Percentiles rank a stretch among this genome's conserved stretches.
Conservation (phyloP, 208 protist species). For the Crithidia thermophila region DNA sequence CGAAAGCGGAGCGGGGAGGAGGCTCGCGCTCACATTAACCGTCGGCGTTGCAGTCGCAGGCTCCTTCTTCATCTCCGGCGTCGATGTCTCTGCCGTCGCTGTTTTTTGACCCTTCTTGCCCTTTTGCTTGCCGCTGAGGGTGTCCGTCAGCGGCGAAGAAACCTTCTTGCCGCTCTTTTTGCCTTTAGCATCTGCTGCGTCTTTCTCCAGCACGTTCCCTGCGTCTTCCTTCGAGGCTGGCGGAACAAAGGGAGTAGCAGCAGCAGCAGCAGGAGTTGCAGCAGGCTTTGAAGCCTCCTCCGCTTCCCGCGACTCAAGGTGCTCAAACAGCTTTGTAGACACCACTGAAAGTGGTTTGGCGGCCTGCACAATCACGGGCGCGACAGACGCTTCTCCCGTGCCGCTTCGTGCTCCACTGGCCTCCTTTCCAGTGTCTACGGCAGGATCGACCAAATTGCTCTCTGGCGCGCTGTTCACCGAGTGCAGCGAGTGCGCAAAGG, state of each 20-base stretch:
- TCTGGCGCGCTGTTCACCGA: slow-evolving; percentile 2
- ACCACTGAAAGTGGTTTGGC: no score
- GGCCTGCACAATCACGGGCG: no score
- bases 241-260: neutral
- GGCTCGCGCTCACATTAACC: neutral
- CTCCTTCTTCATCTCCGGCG: no score
- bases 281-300: neutral
- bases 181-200: neutral
- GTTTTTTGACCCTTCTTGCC: slow-evolving; percentile 3
- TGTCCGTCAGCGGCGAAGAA: neutral
- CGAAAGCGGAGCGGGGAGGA: neutral
- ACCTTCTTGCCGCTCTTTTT: no score
- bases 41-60: neutral
- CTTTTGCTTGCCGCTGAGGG: neutral
- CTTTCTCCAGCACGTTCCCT: neutral
- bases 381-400: no score
- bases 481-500: slow-evolving; percentile 13
- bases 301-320: no score
- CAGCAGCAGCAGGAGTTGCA: neutral
- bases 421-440: no score
- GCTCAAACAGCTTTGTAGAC: no score
- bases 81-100: neutral
- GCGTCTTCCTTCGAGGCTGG: neutral
- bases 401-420: no score
- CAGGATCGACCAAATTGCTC: neutral